Evolutionary conservation across 176 grass and related monocot species (phyloP), one percentile per base, ranked within the genome.

Genomic region (Areca catechu): DNA sequence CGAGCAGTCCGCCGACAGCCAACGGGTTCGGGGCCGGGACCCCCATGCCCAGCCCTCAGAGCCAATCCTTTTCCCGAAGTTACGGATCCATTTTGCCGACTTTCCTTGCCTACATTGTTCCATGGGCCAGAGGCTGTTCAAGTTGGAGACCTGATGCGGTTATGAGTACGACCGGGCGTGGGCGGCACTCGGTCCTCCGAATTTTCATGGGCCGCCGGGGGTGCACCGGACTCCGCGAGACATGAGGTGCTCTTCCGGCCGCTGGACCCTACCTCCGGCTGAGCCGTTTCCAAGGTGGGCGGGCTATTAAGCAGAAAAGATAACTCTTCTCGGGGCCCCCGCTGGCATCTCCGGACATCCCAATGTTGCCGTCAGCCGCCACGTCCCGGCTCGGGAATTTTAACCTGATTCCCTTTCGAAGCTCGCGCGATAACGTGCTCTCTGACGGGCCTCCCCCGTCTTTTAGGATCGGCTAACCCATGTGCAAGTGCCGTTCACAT

Each of bases 31-130:
- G 67, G 72, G 61, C 61, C 73, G 63, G 83, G 78, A 86, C 74
- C 74, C 78, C 79, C 71, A 60, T 57, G 84, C 74, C 79, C 61
- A 78, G 25, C 51, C 78, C 74, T 86, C 34, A 86, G 74, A 82
- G 83, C 70, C 70, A 86, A 86, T 86, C 83, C 70, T 86, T 86
- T 86, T 86, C 65, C 66, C 60, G 76, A 88, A 74, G 72, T 83
- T 88, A 88, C 72, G 85, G 73, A 89, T 89, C 85, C 56, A 24
- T 89, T 83, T 84, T 81, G 80, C 67, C 73, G 65, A 89, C 85
- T 89, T 89, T 69, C 73, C 81, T 81, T 81, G 73, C 81, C 80
- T 84, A 89, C 77, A 78, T 89, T 89, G 58, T 83, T 89, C 80
- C 72, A 73, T 76, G 48, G 73, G 71, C 71, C 67, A 78, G 67